Percentiles rank a stretch among this genome's conserved stretches.
Evolutionary conservation across 2,329 filamentous ascomycete species (phyloP).

Genomic region (Orbilia ellipsospora): DNA sequence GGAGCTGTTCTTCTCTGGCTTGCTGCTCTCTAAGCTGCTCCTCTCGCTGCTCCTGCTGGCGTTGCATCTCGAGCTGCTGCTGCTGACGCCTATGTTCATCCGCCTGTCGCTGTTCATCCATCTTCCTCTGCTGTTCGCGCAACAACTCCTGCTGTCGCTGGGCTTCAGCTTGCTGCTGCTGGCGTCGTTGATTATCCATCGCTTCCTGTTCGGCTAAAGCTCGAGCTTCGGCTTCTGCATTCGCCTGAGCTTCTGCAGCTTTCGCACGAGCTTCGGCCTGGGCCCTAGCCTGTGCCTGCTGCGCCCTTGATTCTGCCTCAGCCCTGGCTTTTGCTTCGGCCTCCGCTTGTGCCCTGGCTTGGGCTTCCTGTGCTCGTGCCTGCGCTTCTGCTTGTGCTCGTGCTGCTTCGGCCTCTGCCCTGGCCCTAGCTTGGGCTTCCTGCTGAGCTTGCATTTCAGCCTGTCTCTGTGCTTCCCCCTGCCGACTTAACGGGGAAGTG

Average conservation of each 20-base stretch:
- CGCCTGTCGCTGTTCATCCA: constrained; percentile 48
- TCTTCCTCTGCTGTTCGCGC: constrained; percentile 45
- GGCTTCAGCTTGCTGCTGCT: constrained; percentile 32
- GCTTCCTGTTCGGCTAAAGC: constrained; percentile 29
- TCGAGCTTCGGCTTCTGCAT: constrained; percentile 33
- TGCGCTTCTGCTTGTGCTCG: constrained; percentile 21
- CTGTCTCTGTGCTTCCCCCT: constrained; percentile 21
- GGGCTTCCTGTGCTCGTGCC: constrained; percentile 24
- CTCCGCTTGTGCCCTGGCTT: constrained; percentile 23
- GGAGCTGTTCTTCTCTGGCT: constrained; percentile 18
- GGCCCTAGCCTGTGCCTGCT: constrained; percentile 27
- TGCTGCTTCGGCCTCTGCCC: constrained; percentile 18
- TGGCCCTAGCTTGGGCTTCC: constrained; percentile 29
- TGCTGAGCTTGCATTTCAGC: constrained; percentile 20
- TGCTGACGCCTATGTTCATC: constrained; percentile 49
- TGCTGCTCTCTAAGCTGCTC: constrained; percentile 29
- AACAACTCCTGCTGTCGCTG: constrained; percentile 51
- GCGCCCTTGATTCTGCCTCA: constrained; percentile 35
- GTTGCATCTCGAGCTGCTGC: constrained; percentile 37
- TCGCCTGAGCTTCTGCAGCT: constrained; percentile 24
- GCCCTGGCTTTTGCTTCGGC: constrained; percentile 31
- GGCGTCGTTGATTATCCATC: constrained; percentile 28
- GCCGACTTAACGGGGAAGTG: constrained; percentile 24
- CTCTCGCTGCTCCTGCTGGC: constrained; percentile 35
- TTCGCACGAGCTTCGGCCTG: constrained; percentile 33